phyloP scores from a whole-genome alignment of 2,329 filamentous ascomycete species.

The Nigrospora osmanthi region DNA sequence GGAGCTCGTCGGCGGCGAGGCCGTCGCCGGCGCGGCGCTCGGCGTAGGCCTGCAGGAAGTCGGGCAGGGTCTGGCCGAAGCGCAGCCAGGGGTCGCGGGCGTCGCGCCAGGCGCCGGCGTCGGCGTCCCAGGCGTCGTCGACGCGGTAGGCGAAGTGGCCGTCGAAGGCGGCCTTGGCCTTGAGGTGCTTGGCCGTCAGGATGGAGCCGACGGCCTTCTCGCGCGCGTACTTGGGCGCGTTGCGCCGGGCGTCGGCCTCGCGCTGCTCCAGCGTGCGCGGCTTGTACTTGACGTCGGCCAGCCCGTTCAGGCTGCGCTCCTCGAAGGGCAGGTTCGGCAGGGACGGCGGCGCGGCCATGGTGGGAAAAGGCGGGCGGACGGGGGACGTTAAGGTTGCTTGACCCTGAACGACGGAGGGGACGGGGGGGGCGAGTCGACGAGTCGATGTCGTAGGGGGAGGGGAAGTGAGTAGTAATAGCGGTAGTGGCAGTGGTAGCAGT shows the following conservation, averaged over 20 bases:
- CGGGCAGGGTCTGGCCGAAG: constrained; percentile 6
- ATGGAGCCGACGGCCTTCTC: constrained; percentile 9
- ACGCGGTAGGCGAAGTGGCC: constrained; percentile 7
- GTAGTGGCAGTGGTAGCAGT: too few relatives aligned
- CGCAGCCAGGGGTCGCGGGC: constrained; percentile 9
- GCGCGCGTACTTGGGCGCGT: constrained; percentile 10
- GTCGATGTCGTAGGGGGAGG: too few relatives aligned
- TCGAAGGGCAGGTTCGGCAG: too few relatives aligned
- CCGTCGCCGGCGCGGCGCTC: constrained; percentile 3
- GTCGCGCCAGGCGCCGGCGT: not conserved
- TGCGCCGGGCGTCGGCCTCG: constrained; percentile 7
- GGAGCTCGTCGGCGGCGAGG: constrained; percentile 7
- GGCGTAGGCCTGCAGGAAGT: constrained; percentile 7
- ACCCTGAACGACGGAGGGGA: too few relatives aligned
- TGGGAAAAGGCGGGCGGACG: too few relatives aligned
- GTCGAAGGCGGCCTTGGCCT: constrained; percentile 10
- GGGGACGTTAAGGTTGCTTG: too few relatives aligned
- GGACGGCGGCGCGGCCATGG: too few relatives aligned
- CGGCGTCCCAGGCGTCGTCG: not conserved
- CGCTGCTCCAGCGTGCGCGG: constrained; percentile 9
- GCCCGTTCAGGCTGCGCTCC: not conserved
- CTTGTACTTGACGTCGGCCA: constrained; percentile 2
- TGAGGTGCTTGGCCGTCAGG: constrained; percentile 10
- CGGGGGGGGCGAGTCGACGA: too few relatives aligned
- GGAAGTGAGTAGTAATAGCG: too few relatives aligned